Base-by-base conservation (phyloP, 345 rosid genomes). In the Microthlaspi erraticum region DNA sequence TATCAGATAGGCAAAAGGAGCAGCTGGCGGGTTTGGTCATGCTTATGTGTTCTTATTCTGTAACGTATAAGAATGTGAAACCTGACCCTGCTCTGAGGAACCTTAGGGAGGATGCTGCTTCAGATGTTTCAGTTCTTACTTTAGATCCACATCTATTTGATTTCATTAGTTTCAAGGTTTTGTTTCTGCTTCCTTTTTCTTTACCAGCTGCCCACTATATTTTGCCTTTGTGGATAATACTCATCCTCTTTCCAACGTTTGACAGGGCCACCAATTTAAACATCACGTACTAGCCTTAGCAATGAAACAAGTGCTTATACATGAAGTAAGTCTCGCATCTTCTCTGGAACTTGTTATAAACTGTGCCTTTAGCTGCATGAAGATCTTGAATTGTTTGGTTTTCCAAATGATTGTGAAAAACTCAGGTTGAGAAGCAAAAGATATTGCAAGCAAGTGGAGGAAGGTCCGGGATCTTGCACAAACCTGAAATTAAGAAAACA, bases 401-500 rank as follows among this genome's bases (percentile, higher is more conserved):
- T 49, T 49, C 12, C 2, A 34, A 13, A 68, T 31, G 16, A 55
- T 13, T 37, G 33, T 67, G 5, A 0, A 14, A 53, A 53, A 77
- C 61, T 75, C 84, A 91, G 99, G 93, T 91, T 52, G 98, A 87
- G 68, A 91, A 87, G 82, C 89, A 83, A 71, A 91, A 76, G 82
- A 91, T 94, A 79, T 68, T 94, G 84, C 93, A 79, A 77, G 85
- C 72, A 74, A 81, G 89, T 76, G 77, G 46, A 10, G 87, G 79
- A 72, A 84, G 75, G 80, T 72, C 83, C 51, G 79, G 52, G 49
- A 65, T 77, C 62, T 32, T 63, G 33, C 65, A 64, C 65, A 54
- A 45, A 29, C 80, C 84, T 14, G 87, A 77, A 55, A 55, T 78
- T 51, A 75, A 52, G 69, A 73, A 70, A 64, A 82, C 50, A 68